Base-by-base conservation (phyloP, 202 grass and related monocot species). In the Bolboschoenoplectus hybrid region DNA sequence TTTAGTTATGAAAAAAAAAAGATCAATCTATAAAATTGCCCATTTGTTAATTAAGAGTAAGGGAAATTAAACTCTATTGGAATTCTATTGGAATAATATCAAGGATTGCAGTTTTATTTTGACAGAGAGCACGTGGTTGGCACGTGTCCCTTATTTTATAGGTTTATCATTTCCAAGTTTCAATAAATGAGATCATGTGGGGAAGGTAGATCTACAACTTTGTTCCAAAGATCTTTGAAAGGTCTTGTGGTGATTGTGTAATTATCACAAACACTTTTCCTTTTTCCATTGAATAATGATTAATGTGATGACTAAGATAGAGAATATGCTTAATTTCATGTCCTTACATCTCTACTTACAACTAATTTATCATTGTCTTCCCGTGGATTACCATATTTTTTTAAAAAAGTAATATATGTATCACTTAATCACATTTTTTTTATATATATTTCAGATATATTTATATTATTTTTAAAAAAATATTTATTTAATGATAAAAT, bases 131-230 rank as follows among this genome's bases (percentile, higher is more conserved):
- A 78, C 17, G 74, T 78, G 73, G 34, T 14, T 56, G 26, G 11
- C 73, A 77, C 73, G 49, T 77, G 73, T 50, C 45, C 38, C 0
- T 56, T 11, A 26, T 77, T 39, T 17, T 38, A 55, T 17, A 17
- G 49, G 2, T 77, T 77, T 56, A 32, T 34, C 71, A 74, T 74
- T 61, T 61, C 16, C 57, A 61, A 41, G 4, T 16, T 38, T 12
- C 74, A 77, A 39, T 5, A 55, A 53, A 35, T 38, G 26, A 55
- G 3, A 76, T 76, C 73, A 55, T 55, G 74, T 17, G 50, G 74
- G 45, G 71, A n/a, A 77, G 49, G 74, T 74, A 74, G 70, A 73
- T 73, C 69, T 20, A 46, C 38, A 40, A 41, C 13, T 46, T 45
- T 9, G 9, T 65, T 65, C 11, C 63, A 13, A 35, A 7, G 20